Conservation (phyloP, 2,329 filamentous ascomycete genomes). For the Cladosporium sp. region DNA sequence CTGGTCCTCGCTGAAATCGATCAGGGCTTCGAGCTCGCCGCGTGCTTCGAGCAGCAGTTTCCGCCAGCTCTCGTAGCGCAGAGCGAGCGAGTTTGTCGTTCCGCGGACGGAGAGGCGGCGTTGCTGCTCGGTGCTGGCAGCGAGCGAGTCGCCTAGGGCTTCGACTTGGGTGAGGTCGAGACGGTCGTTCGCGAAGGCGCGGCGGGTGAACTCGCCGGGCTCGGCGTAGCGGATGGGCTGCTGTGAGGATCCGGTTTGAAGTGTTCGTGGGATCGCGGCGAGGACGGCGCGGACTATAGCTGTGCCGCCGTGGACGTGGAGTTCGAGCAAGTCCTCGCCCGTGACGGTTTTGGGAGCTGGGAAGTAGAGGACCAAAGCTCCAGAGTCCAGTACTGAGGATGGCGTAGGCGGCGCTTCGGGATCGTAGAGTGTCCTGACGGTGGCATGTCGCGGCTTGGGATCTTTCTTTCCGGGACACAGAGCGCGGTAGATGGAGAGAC, state of each 20-base stretch:
- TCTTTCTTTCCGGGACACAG: slow-evolving; percentile 59
- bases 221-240: slow-evolving; percentile 77
- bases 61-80: slow-evolving; percentile 82
- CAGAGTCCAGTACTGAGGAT: slow-evolving; percentile 67
- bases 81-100: slow-evolving; percentile 64
- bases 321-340: slow-evolving; percentile 86
- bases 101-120: slow-evolving; percentile 82
- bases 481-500: slow-evolving; percentile 65
- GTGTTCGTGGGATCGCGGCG: slow-evolving; percentile 60
- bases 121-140: slow-evolving; percentile 85
- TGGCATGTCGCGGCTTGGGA: slow-evolving; percentile 65
- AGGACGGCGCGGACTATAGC: slow-evolving; percentile 88
- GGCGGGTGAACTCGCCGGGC: slow-evolving; percentile 90
- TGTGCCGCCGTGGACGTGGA: slow-evolving; percentile 90
- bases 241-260: background rate
- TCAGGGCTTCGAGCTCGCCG: slow-evolving; percentile 90
- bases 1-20: slow-evolving; percentile 97
- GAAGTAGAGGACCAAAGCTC: slow-evolving; percentile 81
- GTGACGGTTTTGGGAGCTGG: slow-evolving; percentile 80
- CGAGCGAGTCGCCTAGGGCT: slow-evolving; percentile 61
- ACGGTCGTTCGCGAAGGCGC: slow-evolving; percentile 84
- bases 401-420: slow-evolving; percentile 46
- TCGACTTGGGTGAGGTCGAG: slow-evolving; percentile 84
- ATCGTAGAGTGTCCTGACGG: slow-evolving; percentile 73
- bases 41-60: slow-evolving; percentile 74